Conservation (phyloP, 352 stramenopile genomes). For the Elongisporangium anandrum region DNA sequence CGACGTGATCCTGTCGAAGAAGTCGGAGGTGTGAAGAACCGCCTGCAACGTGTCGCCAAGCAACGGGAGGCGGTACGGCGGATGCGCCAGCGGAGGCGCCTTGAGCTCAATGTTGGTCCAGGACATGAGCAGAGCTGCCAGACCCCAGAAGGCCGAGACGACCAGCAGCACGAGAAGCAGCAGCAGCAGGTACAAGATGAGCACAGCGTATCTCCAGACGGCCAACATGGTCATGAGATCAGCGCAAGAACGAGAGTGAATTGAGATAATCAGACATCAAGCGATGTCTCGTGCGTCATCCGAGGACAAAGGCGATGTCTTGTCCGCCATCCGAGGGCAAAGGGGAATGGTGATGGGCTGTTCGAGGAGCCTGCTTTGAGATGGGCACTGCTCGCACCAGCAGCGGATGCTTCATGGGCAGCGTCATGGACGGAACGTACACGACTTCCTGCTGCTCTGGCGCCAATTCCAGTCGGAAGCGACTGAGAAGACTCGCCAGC, state of each 20-base stretch:
- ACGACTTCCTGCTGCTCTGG: constrained; percentile 37
- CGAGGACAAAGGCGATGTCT: background rate
- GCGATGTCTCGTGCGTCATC: background rate
- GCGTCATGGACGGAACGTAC: constrained; percentile 45
- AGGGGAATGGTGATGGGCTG: background rate
- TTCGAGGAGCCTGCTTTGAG: background rate
- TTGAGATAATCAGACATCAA: background rate
- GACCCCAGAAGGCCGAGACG: background rate
- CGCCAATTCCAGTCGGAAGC: constrained; percentile 42
- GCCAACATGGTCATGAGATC: background rate
- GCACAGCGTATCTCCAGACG: background rate
- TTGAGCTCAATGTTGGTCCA: background rate
- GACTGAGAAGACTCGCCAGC: constrained; percentile 39
- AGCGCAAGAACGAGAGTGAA: background rate
- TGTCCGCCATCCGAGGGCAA: background rate
- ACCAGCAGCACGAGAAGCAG: background rate
- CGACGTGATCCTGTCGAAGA: constrained; percentile 61
- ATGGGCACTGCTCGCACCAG: background rate
- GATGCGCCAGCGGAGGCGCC: background rate
- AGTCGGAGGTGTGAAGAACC: constrained; percentile 25
- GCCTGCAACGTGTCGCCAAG: constrained; percentile 54
- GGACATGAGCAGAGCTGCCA: background rate
- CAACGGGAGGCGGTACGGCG: constrained; percentile 19
- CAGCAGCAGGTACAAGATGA: background rate
- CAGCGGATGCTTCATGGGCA: constrained; percentile 31